Percentiles rank a stretch among this genome's conserved stretches.
phyloP scores from a whole-genome alignment of 2,329 filamentous ascomycete genomes.

The Cyclaneusma minus region DNA sequence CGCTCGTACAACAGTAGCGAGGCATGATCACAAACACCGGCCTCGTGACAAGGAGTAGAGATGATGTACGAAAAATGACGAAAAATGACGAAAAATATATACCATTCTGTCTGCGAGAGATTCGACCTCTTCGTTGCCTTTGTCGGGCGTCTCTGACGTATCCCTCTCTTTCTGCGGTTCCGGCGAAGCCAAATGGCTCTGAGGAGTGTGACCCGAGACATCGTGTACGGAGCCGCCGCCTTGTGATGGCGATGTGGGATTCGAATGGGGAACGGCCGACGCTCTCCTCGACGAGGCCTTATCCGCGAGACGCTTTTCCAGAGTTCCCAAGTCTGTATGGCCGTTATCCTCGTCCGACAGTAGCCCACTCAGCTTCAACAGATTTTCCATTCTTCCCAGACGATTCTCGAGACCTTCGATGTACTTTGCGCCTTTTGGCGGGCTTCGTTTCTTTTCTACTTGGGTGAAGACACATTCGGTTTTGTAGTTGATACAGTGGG shows the following conservation, averaged over 20 bases:
- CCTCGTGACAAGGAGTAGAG: no score
- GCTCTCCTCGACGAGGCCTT: slow-evolving; percentile 24
- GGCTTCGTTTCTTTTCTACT: slow-evolving; percentile 96
- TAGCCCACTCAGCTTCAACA: slow-evolving; percentile 74
- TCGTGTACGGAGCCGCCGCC: slow-evolving; percentile 28
- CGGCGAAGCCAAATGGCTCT: slow-evolving; percentile 32
- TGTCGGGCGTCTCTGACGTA: slow-evolving; percentile 21
- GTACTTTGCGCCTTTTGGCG: slow-evolving; percentile 95
- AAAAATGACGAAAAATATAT: no score
- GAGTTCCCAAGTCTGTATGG: slow-evolving; percentile 70
- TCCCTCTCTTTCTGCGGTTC: slow-evolving; percentile 16
- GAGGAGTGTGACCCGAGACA: slow-evolving; percentile 25
- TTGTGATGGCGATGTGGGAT: slow-evolving; percentile 21
- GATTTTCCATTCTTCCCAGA: slow-evolving; percentile 85
- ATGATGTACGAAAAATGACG: no score
- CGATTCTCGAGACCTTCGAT: slow-evolving; percentile 94
- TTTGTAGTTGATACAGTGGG: slow-evolving; percentile 95
- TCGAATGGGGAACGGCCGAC: slow-evolving; percentile 13
- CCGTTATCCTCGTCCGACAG: slow-evolving; percentile 74
- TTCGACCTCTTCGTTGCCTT: slow-evolving; percentile 59
- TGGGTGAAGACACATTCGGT: slow-evolving; percentile 95
- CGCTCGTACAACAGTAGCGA: no score
- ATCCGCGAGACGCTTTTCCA: slow-evolving; percentile 62
- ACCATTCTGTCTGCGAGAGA: slow-evolving; percentile 95
- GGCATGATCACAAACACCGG: no score